These are phyloP conservation scores for Stemphylium lycopersici DNA, from an alignment of 2,329 filamentous ascomycete genomes.

Conservation along the genomic window DNA sequence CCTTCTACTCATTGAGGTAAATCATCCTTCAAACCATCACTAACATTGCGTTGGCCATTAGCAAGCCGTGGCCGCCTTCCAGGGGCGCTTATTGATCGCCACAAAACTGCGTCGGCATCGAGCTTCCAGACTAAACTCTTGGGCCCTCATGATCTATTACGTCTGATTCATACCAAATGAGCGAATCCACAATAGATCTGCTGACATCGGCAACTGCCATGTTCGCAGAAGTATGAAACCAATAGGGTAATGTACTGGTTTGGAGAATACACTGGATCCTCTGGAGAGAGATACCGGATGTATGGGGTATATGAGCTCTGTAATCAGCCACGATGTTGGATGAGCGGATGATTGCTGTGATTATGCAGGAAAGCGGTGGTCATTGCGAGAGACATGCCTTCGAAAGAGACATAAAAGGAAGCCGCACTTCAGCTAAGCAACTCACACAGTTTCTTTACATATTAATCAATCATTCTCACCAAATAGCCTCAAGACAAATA, in stretches of 20 bases:
- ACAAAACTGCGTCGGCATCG: not conserved
- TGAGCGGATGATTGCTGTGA: not conserved
- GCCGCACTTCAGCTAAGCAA: not conserved
- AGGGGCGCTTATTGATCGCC: slow-evolving; percentile 4
- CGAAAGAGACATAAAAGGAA: not conserved
- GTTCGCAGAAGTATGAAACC: not conserved
- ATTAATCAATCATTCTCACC: not conserved
- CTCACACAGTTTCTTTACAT: not conserved
- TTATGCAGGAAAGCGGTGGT: not conserved
- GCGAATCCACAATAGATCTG: not conserved
- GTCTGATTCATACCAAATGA: not conserved
- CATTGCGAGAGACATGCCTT: not conserved
- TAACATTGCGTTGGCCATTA: not conserved
- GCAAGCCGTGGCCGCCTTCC: not conserved
- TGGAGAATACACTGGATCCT: not conserved
- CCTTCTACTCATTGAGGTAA: too few relatives aligned
- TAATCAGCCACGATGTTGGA: not conserved
- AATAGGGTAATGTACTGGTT: not conserved
- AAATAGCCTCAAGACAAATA: not conserved
- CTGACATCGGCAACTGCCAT: not conserved
- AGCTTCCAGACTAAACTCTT: not conserved
- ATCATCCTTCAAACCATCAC: not conserved
- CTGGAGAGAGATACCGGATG: not conserved
- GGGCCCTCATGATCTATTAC: not conserved
- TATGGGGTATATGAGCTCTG: not conserved